phyloP scores from a whole-genome alignment of 345 rosid species.

The Ceriops zippeliana region DNA sequence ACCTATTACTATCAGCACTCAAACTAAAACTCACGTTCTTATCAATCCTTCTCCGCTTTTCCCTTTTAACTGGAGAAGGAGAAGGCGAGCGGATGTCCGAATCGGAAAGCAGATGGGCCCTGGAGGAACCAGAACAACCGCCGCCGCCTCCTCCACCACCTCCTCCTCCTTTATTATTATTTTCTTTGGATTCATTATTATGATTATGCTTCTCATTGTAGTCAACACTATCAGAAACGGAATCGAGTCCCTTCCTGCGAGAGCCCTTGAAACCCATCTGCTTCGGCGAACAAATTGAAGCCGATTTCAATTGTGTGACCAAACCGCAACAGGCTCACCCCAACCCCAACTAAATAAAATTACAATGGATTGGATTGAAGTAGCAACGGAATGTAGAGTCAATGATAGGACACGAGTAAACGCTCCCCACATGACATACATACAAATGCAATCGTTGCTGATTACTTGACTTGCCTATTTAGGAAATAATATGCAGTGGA shows the following conservation, averaged over 20 bases:
- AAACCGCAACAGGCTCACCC: conserved; percentile 10
- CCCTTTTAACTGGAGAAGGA: conserved; percentile 33
- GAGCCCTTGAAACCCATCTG: conserved; percentile 39
- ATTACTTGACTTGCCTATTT: too few species aligned
- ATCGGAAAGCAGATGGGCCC: conserved; percentile 13
- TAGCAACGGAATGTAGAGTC: too few species aligned
- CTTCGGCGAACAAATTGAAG: conserved; percentile 39
- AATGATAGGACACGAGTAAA: too few species aligned
- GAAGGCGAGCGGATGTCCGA: conserved; percentile 61
- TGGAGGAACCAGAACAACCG: conserved; percentile 12
- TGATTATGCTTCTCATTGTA: conserved; percentile 56
- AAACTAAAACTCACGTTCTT: conserved; percentile 20
- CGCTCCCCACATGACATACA: too few species aligned
- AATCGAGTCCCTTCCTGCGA: conserved; percentile 72
- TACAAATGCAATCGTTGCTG: too few species aligned
- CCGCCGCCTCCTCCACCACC: too few species aligned
- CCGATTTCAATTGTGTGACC: conserved; percentile 60
- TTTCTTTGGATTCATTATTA: conserved; percentile 30
- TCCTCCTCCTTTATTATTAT: conserved; percentile 17
- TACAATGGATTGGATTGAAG: too few species aligned
- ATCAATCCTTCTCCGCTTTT: conserved; percentile 42
- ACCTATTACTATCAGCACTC: conserved; percentile 11
- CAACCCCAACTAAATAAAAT: too few species aligned
- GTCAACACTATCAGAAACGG: conserved; percentile 58
- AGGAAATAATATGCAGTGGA: too few species aligned